Evolutionary conservation across 441 rosid species (phyloP), one percentile per base, ranked within the genome.

Genomic region (Erodium trifolium): DNA sequence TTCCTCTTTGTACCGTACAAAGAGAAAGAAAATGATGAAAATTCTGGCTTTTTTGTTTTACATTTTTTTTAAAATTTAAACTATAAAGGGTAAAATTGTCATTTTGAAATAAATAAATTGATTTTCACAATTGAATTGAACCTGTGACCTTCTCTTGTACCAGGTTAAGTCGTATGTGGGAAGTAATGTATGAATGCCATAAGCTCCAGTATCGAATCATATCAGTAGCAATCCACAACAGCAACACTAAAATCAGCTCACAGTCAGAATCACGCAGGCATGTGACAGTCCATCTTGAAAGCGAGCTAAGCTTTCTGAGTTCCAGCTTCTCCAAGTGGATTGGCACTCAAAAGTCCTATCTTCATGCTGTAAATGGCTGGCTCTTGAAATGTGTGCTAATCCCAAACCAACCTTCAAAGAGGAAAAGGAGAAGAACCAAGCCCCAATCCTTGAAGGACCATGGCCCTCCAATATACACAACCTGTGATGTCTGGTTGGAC

Each of bases 101-200:
- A 23, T 23, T 23, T 23, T 23, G 27, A 2, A 23, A 23, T 0
- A 2, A 23, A 23, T 0, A 23, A 23, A 23, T 23, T 23, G 27
- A 23, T 23, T 0, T 23, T 34, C 60, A 53, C 60, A 53, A n/a
- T 53, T 53, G 60, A 53, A 53, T n/a, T n/a, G 17, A 51, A 51
- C 57, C 57, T n/a, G 57, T n/a, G 57, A 0, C 29, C 18, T 41
- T 68, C 57, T 65, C 47, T 29, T 57, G 72, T 72, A 31, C 65
- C 87, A 93, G 99, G 86, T 78, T 94, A 74, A 85, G 87, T 73
- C 88, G 96, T 72, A 94, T 91, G 97, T 94, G 99, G 99, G 90
- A 87, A 75, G 93, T 85, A 41, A 91, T 91, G 97, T 75, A 66
- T n/a, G 91, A 88, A 77, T 94, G 96, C 83, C 97, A 94, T 80